Conservation (phyloP, 805 yeast genomes). For the Candida caryicola region DNA sequence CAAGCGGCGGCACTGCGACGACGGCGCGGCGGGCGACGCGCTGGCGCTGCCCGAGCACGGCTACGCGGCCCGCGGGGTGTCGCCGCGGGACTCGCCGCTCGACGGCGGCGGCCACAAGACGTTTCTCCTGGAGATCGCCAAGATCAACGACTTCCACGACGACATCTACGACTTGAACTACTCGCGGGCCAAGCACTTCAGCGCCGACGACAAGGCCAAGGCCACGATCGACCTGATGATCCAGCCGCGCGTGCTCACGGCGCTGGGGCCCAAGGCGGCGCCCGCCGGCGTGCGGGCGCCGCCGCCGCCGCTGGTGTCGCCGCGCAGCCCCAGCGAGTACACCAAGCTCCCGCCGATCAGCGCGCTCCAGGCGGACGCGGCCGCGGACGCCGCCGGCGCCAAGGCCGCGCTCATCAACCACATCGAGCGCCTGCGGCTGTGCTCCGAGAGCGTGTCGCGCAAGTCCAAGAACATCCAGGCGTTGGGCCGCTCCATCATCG, state of each 20-base stretch:
- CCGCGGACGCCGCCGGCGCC: constrained; percentile 14
- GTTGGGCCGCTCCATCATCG: constrained; percentile 56
- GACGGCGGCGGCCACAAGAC: neutral
- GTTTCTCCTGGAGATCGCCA: constrained; percentile 37
- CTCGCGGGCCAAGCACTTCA: constrained; percentile 25
- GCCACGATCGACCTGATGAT: constrained; percentile 48
- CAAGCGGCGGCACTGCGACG: constrained; percentile 1
- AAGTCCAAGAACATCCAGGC: constrained; percentile 47
- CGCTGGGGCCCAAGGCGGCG: neutral
- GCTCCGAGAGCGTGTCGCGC: constrained; percentile 45
- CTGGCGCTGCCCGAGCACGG: neutral
- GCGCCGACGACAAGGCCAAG: constrained; percentile 39
- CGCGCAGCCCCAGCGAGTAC: neutral
- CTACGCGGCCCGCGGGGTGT: neutral
- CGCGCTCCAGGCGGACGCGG: constrained; percentile 6
- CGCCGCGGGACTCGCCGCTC: neutral
- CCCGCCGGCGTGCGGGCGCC: neutral
- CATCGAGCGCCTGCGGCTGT: constrained; percentile 62
- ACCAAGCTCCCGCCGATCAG: constrained; percentile 9
- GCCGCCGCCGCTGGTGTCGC: neutral
- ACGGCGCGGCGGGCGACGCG: neutral
- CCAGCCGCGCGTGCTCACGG: constrained; percentile 29
- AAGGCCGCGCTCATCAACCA: constrained; percentile 23
- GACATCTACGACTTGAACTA: constrained; percentile 34
- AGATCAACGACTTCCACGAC: constrained; percentile 33